Evolutionary conservation across 352 stramenopile species (phyloP).

Genomic region (Pythium scleroteichum): DNA sequence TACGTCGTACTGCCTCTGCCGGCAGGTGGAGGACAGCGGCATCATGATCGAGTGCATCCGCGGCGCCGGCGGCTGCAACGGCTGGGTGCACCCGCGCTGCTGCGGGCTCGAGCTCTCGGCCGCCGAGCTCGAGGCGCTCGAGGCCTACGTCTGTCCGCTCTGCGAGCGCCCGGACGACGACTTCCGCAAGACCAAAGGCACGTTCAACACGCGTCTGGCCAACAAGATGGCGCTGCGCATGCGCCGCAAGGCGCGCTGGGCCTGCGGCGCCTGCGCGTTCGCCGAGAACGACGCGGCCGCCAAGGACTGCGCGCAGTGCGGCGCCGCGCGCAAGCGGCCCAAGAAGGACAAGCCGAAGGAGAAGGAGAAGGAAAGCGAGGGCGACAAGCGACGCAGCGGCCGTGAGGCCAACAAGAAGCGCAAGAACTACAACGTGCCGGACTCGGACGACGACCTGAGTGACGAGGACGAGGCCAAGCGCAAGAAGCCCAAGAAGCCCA

Average conservation of each 20-base stretch:
- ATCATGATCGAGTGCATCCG: slow-evolving; percentile 95
- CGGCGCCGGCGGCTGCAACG: slow-evolving; percentile 87
- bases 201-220: slow-evolving; percentile 74
- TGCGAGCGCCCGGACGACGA: slow-evolving; percentile 76
- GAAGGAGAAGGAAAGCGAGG: slow-evolving; percentile 25
- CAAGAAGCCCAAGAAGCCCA: slow-evolving; percentile 19
- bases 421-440: slow-evolving; percentile 79
- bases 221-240: slow-evolving; percentile 60
- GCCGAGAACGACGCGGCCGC: slow-evolving; percentile 47
- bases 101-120: slow-evolving; percentile 86
- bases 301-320: slow-evolving; percentile 35
- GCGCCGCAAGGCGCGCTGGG: slow-evolving; percentile 52
- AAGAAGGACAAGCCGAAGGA: slow-evolving; percentile 14
- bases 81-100: slow-evolving; percentile 89
- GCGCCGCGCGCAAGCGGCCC: slow-evolving; percentile 20
- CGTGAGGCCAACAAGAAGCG: slow-evolving; percentile 66
- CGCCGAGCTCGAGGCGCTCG: slow-evolving; percentile 82
- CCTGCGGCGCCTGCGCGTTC: slow-evolving; percentile 43
- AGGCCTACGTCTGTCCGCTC: slow-evolving; percentile 84
- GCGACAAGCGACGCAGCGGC: slow-evolving; percentile 49
- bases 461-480: slow-evolving; percentile 30
- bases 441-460: slow-evolving; percentile 79
- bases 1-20: slow-evolving; percentile 84
- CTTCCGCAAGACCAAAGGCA: slow-evolving; percentile 50
- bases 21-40: slow-evolving; percentile 75